These are phyloP conservation scores for Intubia oerlemansii DNA, from an alignment of 2,329 filamentous ascomycete species.

Conservation along the genomic window DNA sequence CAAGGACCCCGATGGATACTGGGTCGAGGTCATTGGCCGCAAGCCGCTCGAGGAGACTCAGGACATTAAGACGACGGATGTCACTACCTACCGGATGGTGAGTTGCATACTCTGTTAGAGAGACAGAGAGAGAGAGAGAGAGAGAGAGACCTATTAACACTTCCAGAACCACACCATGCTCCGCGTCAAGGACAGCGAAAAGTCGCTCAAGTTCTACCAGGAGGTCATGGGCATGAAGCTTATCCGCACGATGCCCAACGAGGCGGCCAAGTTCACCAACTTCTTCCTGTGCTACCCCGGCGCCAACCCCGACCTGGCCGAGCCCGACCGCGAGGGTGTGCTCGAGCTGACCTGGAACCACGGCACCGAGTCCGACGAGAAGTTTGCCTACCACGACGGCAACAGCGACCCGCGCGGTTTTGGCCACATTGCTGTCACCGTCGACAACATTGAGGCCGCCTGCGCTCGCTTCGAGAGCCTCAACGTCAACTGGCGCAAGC, in stretches of 20 bases:
- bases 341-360: constrained; percentile 79
- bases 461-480: constrained; percentile 70
- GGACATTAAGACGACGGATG: constrained; percentile 48
- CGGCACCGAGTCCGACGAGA: constrained; percentile 64
- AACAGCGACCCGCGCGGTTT: constrained; percentile 87
- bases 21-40: constrained; percentile 66
- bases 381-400: constrained; percentile 77
- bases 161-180: constrained; percentile 96
- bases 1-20: constrained; percentile 72
- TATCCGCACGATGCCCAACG: constrained; percentile 49
- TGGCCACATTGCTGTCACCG: constrained; percentile 72
- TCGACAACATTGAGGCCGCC: constrained; percentile 75
- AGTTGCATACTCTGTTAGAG: constrained; percentile 9
- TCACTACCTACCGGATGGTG: constrained; percentile 54
- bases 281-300: constrained; percentile 77
- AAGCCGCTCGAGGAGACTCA: constrained; percentile 53
- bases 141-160: constrained; percentile 21
- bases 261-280: constrained; percentile 58
- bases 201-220: constrained; percentile 60
- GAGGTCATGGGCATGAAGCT: constrained; percentile 79
- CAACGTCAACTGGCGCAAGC: constrained; percentile 83
- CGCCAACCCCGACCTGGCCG: constrained; percentile 26
- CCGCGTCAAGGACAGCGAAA: constrained; percentile 63
- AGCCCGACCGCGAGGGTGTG: constrained; percentile 45
- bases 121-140: background rate